Evolutionary conservation across 2,329 filamentous ascomycete species (phyloP), one percentile per base, ranked within the genome.

Genomic region (Claviceps sp.): DNA sequence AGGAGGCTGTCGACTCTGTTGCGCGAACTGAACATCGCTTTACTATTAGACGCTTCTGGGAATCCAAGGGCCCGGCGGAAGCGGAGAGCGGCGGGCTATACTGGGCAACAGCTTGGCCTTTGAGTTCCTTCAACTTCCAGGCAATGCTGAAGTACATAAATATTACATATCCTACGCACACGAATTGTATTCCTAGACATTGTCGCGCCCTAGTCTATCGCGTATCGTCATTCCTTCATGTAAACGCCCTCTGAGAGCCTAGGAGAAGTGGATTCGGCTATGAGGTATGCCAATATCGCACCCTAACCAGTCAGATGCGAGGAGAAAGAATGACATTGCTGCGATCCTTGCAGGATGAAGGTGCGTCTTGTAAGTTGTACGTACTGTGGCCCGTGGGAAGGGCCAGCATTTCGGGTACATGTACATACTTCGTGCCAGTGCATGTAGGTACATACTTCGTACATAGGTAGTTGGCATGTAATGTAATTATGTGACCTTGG

Each of bases 271-370:
- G 43, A 46, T 30, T 40, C n/a, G 43, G 16, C 43, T 11, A 22
- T n/a, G n/a, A n/a, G n/a, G n/a, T n/a, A n/a, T 34, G 24, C 6
- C 45, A 34, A 36, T 47, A 30, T 16, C 30, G 43, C 24, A 14
- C 43, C 43, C 30, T 9, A 47, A 40, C 54, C 54, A 55, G 49
- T 55, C 52, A 55, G 48, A 38, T 47, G 14, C n/a, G 18, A 41
- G 30, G 30, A 30, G 30, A 34, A 34, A 34, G 38, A 47, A 41
- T 41, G 30, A 47, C 46, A 42, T 50, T 41, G 38, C 37, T 34
- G 47, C 41, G 42, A 52, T 38, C 41, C 49, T 51, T 48, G 52
- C 42, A 43, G 41, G 5, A 45, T 42, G 18, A 42, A 43, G 42
- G 8, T 36, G 22, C 41, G 42, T 44, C 44, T 51, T 30, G 26